A percentile compares a stretch with the other conserved stretches of the same genome.
Evolutionary conservation across 176 grass and related monocot species (phyloP).

Genomic region (Rhipidocladum racemiflorum): DNA sequence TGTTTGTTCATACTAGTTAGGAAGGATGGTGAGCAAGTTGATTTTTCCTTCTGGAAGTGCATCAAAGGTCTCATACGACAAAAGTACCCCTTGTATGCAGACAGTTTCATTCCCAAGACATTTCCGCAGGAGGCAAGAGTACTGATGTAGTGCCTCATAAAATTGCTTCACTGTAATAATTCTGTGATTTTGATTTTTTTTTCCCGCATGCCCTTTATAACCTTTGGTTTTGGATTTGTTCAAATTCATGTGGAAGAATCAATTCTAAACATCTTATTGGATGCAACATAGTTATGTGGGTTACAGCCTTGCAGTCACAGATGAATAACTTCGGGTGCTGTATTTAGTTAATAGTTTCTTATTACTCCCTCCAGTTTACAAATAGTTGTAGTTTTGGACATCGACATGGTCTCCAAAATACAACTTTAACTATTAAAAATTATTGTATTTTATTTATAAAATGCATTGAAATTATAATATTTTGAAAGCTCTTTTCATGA

Average conservation of each 20-base stretch:
- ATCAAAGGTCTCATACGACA: slow-evolving; percentile 87
- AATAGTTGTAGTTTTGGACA: too few species aligned
- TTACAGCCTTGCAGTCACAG: not conserved
- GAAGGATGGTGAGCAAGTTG: slow-evolving; percentile 60
- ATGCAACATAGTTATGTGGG: not conserved
- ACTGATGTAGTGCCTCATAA: slow-evolving; percentile 6
- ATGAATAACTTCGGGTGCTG: not conserved
- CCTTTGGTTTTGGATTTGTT: slow-evolving; percentile 20
- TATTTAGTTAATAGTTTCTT: not conserved
- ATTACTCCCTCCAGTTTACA: too few species aligned
- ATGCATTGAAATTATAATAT: too few species aligned
- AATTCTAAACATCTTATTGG: not conserved
- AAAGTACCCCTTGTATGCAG: slow-evolving; percentile 89
- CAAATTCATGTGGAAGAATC: not conserved
- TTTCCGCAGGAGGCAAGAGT: slow-evolving; percentile 78
- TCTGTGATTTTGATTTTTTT: slow-evolving; percentile 21
- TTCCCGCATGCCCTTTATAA: slow-evolving; percentile 8
- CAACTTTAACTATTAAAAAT: too few species aligned
- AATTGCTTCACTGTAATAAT: slow-evolving; percentile 32
- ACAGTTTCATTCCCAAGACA: slow-evolving; percentile 88
- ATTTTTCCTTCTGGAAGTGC: slow-evolving; percentile 99
- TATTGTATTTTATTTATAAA: too few species aligned
- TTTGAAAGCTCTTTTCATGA: too few species aligned
- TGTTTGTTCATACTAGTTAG: slow-evolving; percentile 95
- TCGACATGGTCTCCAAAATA: too few species aligned